phyloP scores from a whole-genome alignment of 768 basidiomycete genomes.

The Leccinum boreale region DNA sequence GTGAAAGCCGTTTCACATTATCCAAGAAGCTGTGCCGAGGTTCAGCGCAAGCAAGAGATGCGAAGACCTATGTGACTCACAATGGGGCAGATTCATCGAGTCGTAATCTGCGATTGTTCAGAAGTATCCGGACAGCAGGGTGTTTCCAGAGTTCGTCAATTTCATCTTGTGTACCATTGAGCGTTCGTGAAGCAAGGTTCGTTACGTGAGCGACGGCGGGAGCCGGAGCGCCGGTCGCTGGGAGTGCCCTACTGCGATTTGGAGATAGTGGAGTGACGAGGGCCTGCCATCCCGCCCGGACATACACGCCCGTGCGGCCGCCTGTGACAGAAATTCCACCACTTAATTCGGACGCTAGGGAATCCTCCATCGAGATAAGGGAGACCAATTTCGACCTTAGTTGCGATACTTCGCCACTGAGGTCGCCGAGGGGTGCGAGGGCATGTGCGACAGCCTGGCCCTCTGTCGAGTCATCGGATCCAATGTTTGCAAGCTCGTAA shows the following conservation, averaged over 20 bases:
- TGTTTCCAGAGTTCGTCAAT: slow-evolving; percentile 69
- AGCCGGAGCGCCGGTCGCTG: slow-evolving; percentile 29
- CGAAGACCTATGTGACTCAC: slow-evolving; percentile 39
- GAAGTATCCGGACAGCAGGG: slow-evolving; percentile 55
- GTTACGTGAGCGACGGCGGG: slow-evolving; percentile 41
- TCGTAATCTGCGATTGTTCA: slow-evolving; percentile 56
- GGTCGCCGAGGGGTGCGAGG: slow-evolving; percentile 31
- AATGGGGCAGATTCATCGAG: slow-evolving; percentile 76
- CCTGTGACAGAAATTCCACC: slow-evolving; percentile 60
- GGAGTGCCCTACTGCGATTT: slow-evolving; percentile 41
- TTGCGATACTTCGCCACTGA: slow-evolving; percentile 45
- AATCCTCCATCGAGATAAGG: slow-evolving; percentile 62
- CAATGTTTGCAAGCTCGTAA: slow-evolving; percentile 43
- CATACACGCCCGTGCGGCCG: slow-evolving; percentile 60
- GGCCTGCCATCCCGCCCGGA: slow-evolving; percentile 72
- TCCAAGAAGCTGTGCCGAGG: slow-evolving; percentile 56
- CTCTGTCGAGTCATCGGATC: slow-evolving; percentile 26
- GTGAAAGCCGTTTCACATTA: slow-evolving; percentile 60
- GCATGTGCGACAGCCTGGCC: slow-evolving; percentile 31
- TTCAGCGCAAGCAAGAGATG: slow-evolving; percentile 1
- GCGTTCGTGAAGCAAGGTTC: slow-evolving; percentile 52
- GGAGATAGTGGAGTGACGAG: slow-evolving; percentile 42
- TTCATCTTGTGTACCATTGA: slow-evolving; percentile 47
- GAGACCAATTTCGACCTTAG: slow-evolving; percentile 59
- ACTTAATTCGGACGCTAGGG: slow-evolving; percentile 64